Evolutionary conservation across 2,329 filamentous ascomycete genomes (phyloP), one percentile per base, ranked within the genome.

Genomic region (Fusarium miscanthi): DNA sequence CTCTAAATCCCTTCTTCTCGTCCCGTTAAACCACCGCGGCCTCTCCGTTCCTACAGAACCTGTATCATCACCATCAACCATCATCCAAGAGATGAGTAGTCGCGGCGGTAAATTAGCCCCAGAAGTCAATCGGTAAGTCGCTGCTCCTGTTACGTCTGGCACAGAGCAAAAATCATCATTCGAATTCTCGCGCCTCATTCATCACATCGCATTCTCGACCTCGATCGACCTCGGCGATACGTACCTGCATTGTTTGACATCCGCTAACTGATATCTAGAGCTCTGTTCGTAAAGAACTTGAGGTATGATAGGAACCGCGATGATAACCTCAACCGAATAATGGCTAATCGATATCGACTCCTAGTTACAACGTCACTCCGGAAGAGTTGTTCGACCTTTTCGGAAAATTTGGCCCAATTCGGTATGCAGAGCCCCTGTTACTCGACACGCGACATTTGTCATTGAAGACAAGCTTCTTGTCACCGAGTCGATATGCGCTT

Each of bases 221-320:
- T 40, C 19, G 35, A 62, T 51, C 46, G 42, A 14, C 25, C 25
- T 62, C 33, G 23, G 23, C 14, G 49, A 37, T 56, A 62, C 31
- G 59, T 45, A 25, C 33, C 48, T 64, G 23, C 43, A 58, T 48
- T 53, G 10, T 45, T 49, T 65, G 46, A 31, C 42, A 56, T 60
- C 71, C 69, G 72, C 83, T 85, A 76, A 85, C 82, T 30, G 8
- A 62, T 52, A 9, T 59, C 73, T 78, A 97, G 95, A 92, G 95
- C 96, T 92, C 93, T 99, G 88, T 98, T 98, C 90, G 95, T 98
- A 81, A 98, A 98, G 94, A 98, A 99, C 90, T 90, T 98, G 87
- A 97, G 93, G 94, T 97, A 84, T 77, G 87, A 85, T 30, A 51
- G 31, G 64, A 66, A 59, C 59, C 52, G 58, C 35, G 23, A 60